Evolutionary conservation across 148 eudicot species (phyloP).

Genomic region (Talinum fruticosum): DNA sequence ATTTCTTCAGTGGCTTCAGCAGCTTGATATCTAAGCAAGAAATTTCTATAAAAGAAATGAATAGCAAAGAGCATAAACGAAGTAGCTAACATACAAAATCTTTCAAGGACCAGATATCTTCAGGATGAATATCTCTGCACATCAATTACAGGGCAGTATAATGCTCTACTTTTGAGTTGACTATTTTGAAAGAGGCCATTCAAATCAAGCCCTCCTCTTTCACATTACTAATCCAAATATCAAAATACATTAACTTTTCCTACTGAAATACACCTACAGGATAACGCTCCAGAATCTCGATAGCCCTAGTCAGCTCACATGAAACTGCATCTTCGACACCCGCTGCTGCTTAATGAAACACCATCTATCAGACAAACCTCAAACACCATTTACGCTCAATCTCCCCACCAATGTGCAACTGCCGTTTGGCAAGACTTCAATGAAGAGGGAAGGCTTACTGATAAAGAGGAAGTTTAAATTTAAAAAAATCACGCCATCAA

Average conservation of each 20-base stretch:
- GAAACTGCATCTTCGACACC: conserved; percentile 10
- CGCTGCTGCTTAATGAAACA: conserved; percentile 1
- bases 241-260: conserved; percentile 16
- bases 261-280: conserved; percentile 7
- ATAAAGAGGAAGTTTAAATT: neutral
- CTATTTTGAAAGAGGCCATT: conserved; percentile 10
- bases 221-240: conserved; percentile 15
- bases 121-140: conserved; percentile 20
- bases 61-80: neutral
- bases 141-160: conserved; percentile 20
- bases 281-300: conserved; percentile 2
- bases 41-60: neutral
- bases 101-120: conserved; percentile 12
- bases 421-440: neutral
- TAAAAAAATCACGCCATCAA: conserved; percentile 1
- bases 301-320: neutral
- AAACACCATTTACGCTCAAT: neutral
- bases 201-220: conserved; percentile 1
- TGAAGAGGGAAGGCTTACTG: neutral
- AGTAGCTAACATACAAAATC: conserved; percentile 9
- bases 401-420: neutral
- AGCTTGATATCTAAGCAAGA: neutral
- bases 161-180: conserved; percentile 16
- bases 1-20: neutral
- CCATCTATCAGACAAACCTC: neutral